These are phyloP conservation scores for Leishmania aethiopica DNA, from an alignment of 208 protist genomes.

Conservation along the genomic window DNA sequence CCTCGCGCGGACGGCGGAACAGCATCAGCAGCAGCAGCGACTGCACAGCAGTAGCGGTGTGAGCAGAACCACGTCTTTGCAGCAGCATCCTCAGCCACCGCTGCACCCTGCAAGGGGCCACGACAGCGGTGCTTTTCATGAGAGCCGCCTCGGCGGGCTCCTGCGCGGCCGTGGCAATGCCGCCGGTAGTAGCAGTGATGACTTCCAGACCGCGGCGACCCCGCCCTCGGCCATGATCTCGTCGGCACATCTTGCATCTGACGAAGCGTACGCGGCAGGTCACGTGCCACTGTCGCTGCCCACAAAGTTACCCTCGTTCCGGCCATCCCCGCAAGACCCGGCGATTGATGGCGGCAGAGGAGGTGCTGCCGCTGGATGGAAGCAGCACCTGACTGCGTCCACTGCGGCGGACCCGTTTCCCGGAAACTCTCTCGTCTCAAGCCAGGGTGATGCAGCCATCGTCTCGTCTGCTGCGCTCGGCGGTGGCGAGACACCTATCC, in stretches of 20 bases:
- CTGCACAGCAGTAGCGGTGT: slow-evolving; percentile 2
- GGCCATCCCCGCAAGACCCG: not conserved
- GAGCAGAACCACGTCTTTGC: not conserved
- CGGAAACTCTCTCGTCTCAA: not conserved
- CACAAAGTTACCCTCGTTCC: slow-evolving; percentile 31
- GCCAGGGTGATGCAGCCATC: not conserved
- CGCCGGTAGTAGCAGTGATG: not conserved
- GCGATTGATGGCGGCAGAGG: not conserved
- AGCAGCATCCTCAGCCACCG: not conserved
- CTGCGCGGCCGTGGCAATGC: not conserved
- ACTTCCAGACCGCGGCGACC: not conserved
- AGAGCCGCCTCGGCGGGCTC: not conserved
- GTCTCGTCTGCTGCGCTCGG: not conserved
- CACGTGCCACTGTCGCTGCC: slow-evolving; percentile 17
- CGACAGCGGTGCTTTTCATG: not conserved
- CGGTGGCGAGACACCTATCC: not conserved
- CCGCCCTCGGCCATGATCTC: not conserved
- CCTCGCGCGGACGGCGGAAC: slow-evolving; percentile 7
- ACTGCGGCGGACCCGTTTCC: not conserved
- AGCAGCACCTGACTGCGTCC: not conserved
- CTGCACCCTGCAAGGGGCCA: not conserved
- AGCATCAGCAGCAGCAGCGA: slow-evolving; percentile 9
- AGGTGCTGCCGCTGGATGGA: not conserved
- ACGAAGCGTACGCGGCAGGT: not conserved
- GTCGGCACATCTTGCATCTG: slow-evolving; percentile 4